phyloP scores from a whole-genome alignment of 2,329 filamentous ascomycete species.

The Eurotiales sp. region DNA sequence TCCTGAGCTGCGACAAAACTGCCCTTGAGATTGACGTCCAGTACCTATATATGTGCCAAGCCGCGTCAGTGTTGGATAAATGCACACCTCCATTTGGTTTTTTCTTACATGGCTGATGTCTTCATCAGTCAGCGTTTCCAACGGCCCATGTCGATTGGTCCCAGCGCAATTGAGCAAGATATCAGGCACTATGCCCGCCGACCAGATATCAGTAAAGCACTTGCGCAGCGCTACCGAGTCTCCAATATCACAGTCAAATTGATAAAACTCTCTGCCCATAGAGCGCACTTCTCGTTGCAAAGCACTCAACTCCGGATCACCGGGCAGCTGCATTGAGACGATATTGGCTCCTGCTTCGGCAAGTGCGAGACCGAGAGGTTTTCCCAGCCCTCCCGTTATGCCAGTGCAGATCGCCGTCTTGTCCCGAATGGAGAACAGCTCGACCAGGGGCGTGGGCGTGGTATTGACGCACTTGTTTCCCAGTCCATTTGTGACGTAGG shows the following conservation, averaged over 20 bases:
- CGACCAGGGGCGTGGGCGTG: not conserved
- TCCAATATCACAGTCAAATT: not conserved
- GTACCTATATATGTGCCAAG: not conserved
- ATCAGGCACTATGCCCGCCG: not conserved
- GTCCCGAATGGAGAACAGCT: not conserved
- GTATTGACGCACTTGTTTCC: not conserved
- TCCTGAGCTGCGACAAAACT: not conserved
- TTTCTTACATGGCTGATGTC: not conserved
- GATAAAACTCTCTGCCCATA: not conserved
- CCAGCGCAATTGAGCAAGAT: not conserved
- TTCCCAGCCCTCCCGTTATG: not conserved
- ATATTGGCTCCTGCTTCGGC: not conserved
- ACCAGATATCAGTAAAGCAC: not conserved
- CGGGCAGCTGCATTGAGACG: not conserved
- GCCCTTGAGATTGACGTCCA: not conserved
- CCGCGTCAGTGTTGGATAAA: not conserved
- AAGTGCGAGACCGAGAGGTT: not conserved
- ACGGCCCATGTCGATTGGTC: not conserved
- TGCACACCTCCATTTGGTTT: no score
- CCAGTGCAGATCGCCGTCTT: not conserved
- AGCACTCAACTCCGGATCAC: not conserved
- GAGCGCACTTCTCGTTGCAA: not conserved
- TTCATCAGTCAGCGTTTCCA: not conserved
- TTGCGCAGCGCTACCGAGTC: not conserved
- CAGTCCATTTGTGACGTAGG: not conserved